phyloP scores from a whole-genome alignment of 441 rosid species.

The Cnidoscolus chayamansa region DNA sequence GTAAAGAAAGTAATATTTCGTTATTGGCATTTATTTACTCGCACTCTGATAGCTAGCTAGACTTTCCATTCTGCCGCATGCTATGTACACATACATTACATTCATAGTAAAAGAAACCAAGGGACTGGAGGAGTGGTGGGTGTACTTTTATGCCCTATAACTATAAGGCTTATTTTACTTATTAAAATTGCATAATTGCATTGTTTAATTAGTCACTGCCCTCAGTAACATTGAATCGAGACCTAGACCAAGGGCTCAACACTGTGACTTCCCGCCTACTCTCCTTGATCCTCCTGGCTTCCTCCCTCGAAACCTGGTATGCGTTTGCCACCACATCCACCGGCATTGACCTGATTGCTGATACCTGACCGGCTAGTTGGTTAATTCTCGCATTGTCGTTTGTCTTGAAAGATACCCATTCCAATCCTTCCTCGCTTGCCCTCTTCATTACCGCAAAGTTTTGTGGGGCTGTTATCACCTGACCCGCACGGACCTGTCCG shows the following conservation, averaged over 20 bases:
- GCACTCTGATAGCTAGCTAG: too few species aligned
- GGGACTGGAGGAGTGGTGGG: too few species aligned
- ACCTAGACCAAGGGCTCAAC: constrained; percentile 19
- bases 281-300: constrained; percentile 30
- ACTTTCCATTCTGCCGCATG: too few species aligned
- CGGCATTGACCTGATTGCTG: constrained; percentile 49
- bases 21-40: too few species aligned
- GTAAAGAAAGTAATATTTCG: too few species aligned
- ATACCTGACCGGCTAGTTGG: constrained; percentile 50
- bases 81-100: too few species aligned
- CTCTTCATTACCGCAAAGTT: constrained; percentile 49
- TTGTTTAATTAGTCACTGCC: background rate
- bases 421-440: constrained; percentile 44
- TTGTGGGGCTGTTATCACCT: constrained; percentile 52
- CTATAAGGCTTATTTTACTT: background rate
- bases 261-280: constrained; percentile 21
- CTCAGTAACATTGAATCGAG: background rate
- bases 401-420: constrained; percentile 68
- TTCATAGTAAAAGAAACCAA: too few species aligned
- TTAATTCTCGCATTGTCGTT: constrained; percentile 44
- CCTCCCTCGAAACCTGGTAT: constrained; percentile 49
- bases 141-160: too few species aligned
- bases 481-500: constrained; percentile 45
- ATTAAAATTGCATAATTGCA: background rate
- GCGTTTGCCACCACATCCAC: constrained; percentile 51